phyloP scores from a whole-genome alignment of 140 eudicot genomes.

The Stevia rebaudiana region DNA sequence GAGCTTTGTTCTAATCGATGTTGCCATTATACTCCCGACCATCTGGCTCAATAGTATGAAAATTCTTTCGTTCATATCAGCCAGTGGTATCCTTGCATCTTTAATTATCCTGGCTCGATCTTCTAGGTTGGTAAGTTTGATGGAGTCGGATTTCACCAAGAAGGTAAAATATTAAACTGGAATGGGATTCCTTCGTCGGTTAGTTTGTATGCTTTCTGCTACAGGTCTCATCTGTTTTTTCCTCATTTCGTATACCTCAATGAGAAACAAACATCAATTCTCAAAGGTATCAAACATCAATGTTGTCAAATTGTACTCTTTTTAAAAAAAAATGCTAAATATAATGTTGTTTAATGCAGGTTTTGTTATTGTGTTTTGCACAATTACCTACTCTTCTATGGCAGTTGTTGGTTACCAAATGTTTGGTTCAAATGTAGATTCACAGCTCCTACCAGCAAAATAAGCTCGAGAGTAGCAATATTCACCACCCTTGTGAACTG shows the following conservation, averaged over 20 bases:
- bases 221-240: too few species aligned
- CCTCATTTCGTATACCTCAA: neutral
- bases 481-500: neutral
- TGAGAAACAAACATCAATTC: neutral
- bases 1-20: neutral
- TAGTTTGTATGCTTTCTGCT: neutral
- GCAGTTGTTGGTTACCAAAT: neutral
- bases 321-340: neutral
- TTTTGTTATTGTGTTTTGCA: neutral
- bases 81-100: neutral
- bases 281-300: neutral
- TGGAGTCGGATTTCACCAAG: neutral
- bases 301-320: too few species aligned
- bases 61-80: neutral
- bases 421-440: neutral
- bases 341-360: neutral
- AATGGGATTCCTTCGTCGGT: neutral
- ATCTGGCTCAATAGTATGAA: neutral
- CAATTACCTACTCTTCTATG: neutral
- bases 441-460: neutral
- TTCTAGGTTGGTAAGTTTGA: constrained; percentile 19
- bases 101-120: neutral
- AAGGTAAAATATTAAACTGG: neutral
- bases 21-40: neutral
- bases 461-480: neutral